Evolutionary conservation across 306 rosid species (phyloP).

Genomic region (Prunus padus): DNA sequence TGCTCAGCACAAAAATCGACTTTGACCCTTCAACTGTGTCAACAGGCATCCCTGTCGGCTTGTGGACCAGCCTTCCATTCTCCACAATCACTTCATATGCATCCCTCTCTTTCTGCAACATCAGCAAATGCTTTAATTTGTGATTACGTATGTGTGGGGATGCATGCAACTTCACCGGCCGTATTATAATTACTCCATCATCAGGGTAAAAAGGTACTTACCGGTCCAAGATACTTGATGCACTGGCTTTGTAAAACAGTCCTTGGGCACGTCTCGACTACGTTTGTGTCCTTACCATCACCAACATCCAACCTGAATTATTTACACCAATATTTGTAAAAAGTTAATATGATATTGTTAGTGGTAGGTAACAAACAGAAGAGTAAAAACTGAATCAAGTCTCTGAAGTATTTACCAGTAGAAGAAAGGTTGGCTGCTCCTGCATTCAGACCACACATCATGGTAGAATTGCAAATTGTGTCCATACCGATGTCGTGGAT

Average conservation of each 20-base stretch:
- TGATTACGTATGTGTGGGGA: too few species aligned
- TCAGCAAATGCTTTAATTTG: too few species aligned
- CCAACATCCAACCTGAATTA: slow-evolving; percentile 59
- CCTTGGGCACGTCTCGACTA: slow-evolving; percentile 40
- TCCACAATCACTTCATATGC: slow-evolving; percentile 43
- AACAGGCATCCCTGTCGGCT: slow-evolving; percentile 27
- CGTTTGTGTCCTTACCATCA: slow-evolving; percentile 43
- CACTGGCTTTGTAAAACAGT: slow-evolving; percentile 33
- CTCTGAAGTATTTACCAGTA: slow-evolving; percentile 38
- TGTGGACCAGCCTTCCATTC: slow-evolving; percentile 33
- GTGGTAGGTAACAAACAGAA: neutral
- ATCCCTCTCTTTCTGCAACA: slow-evolving; percentile 40
- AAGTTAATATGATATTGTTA: neutral
- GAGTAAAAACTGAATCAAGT: neutral
- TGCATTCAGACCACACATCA: slow-evolving; percentile 38
- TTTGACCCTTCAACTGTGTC: slow-evolving; percentile 45
- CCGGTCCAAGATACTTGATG: slow-evolving; percentile 51
- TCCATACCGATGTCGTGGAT: slow-evolving; percentile 60
- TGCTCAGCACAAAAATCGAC: slow-evolving; percentile 58
- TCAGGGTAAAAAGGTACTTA: slow-evolving; percentile 25
- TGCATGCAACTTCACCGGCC: too few species aligned
- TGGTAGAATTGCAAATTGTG: slow-evolving; percentile 50
- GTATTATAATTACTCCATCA: too few species aligned
- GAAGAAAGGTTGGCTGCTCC: slow-evolving; percentile 48
- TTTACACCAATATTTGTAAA: too few species aligned